Conservation (phyloP, 1,139 yeast genomes). For the Yamadazyma conglobata region DNA sequence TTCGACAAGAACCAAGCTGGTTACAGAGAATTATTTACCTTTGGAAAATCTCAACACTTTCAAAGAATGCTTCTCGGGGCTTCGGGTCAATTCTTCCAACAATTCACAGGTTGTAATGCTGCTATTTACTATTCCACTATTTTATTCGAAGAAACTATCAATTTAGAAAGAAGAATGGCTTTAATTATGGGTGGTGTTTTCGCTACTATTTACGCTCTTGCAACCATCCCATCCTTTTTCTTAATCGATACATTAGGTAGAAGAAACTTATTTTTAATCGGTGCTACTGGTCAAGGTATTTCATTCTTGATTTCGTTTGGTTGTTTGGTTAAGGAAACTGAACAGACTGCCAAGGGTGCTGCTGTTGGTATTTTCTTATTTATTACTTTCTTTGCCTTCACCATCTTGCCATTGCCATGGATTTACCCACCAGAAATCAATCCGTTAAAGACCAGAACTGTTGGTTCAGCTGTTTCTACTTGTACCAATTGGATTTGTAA, state of each 20-base stretch:
- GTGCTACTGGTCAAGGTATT: conserved; percentile 47
- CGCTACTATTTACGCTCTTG: conserved; percentile 57
- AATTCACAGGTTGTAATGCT: conserved; percentile 64
- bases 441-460: conserved; percentile 59
- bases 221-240: conserved; percentile 63
- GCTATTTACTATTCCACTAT: conserved; percentile 67
- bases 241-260: conserved; percentile 64
- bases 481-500: conserved; percentile 48
- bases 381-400: conserved; percentile 53
- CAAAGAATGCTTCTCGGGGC: conserved; percentile 60
- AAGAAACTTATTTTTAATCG: conserved; percentile 54
- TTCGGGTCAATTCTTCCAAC: conserved; percentile 55
- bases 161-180: conserved; percentile 47
- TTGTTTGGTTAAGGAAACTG: conserved; percentile 34
- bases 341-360: conserved; percentile 41
- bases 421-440: conserved; percentile 62
- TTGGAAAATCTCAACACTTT: conserved; percentile 56
- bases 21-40: conserved; percentile 50
- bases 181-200: conserved; percentile 64
- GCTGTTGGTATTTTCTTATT: conserved; percentile 54
- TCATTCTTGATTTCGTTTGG: conserved; percentile 42
- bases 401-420: conserved; percentile 58
- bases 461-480: conserved; percentile 49
- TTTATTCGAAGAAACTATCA: conserved; percentile 54
- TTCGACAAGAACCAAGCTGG: conserved; percentile 36